Evolutionary conservation across 768 basidiomycete species (phyloP).

Genomic region (Amylocystis lapponica): DNA sequence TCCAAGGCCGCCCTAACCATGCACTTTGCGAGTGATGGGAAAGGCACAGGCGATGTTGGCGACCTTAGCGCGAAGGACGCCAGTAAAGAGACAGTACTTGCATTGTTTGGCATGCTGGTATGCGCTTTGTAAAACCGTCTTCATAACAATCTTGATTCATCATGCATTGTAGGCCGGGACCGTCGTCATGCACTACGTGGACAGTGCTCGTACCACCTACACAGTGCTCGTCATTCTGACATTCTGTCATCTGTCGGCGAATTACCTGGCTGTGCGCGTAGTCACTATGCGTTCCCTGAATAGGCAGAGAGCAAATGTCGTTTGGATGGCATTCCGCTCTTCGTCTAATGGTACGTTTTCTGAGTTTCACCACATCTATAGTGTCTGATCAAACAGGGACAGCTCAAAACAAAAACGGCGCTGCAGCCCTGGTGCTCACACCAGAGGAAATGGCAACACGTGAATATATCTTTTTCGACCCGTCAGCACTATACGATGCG

Average conservation of each 20-base stretch:
- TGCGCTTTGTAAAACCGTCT: slow-evolving; percentile 14
- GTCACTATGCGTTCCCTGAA: slow-evolving; percentile 55
- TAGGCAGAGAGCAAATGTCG: slow-evolving; percentile 48
- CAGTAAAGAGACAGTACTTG: slow-evolving; percentile 66
- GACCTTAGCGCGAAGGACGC: slow-evolving; percentile 70
- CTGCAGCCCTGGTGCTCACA: background rate
- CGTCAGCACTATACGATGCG: slow-evolving; percentile 1
- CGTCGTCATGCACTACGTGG: slow-evolving; percentile 50
- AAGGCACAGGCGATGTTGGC: slow-evolving; percentile 55
- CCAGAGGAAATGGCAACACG: slow-evolving; percentile 2
- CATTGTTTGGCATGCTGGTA: slow-evolving; percentile 63
- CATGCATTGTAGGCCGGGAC: slow-evolving; percentile 44
- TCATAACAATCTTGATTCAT: background rate
- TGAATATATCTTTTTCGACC: slow-evolving; percentile 11
- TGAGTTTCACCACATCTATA: too few relatives aligned
- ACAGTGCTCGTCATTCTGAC: slow-evolving; percentile 45
- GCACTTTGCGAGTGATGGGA: slow-evolving; percentile 53
- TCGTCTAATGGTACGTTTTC: slow-evolving; percentile 5
- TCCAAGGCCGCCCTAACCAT: slow-evolving; percentile 65
- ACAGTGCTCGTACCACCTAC: slow-evolving; percentile 44
- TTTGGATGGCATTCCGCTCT: slow-evolving; percentile 41
- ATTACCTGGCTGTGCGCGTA: slow-evolving; percentile 55
- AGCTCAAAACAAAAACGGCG: too few relatives aligned
- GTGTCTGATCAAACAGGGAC: too few relatives aligned
- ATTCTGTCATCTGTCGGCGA: slow-evolving; percentile 47